Evolutionary conservation across 225 moss, liverwort and hornwort genomes (phyloP).

Genomic region (Thuidium tamariscinum): DNA sequence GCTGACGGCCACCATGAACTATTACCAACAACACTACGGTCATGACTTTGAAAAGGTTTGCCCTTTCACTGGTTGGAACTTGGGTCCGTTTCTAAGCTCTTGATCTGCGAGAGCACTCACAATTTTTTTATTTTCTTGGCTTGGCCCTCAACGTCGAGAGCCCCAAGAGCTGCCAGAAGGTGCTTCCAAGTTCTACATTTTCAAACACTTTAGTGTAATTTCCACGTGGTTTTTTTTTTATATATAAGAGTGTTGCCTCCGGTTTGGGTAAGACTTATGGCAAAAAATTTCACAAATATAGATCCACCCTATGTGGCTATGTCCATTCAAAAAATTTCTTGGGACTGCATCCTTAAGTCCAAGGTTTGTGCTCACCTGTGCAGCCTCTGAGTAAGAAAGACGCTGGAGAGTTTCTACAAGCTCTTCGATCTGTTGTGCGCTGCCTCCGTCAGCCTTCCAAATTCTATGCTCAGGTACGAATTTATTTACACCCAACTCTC

Average conservation of each 20-base stretch:
- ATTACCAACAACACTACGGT: slow-evolving; percentile 42
- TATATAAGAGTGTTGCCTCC: not conserved
- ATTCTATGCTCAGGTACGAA: slow-evolving; percentile 27
- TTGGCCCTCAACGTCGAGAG: not conserved
- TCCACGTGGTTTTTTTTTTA: too few relatives aligned
- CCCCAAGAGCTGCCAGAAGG: not conserved
- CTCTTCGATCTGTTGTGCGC: slow-evolving; percentile 8
- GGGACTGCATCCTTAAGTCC: not conserved
- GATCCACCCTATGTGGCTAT: not conserved
- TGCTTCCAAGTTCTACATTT: not conserved
- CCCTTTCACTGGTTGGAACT: not conserved
- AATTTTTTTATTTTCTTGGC: not conserved
- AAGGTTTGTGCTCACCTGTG: not conserved
- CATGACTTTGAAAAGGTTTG: slow-evolving; percentile 42
- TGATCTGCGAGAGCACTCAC: too few relatives aligned
- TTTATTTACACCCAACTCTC: not conserved
- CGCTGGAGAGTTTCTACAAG: slow-evolving; percentile 14
- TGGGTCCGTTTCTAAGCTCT: not conserved
- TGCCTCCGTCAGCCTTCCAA: slow-evolving; percentile 34
- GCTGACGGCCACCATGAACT: slow-evolving; percentile 34
- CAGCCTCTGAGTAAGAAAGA: slow-evolving; percentile 24
- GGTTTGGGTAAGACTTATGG: not conserved
- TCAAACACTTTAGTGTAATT: not conserved
- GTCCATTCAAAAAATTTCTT: not conserved
- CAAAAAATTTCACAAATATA: not conserved